Percentiles rank a stretch among this genome's conserved stretches.
Conservation (phyloP, 2,329 filamentous ascomycete genomes). For the Penicillium concentricum region DNA sequence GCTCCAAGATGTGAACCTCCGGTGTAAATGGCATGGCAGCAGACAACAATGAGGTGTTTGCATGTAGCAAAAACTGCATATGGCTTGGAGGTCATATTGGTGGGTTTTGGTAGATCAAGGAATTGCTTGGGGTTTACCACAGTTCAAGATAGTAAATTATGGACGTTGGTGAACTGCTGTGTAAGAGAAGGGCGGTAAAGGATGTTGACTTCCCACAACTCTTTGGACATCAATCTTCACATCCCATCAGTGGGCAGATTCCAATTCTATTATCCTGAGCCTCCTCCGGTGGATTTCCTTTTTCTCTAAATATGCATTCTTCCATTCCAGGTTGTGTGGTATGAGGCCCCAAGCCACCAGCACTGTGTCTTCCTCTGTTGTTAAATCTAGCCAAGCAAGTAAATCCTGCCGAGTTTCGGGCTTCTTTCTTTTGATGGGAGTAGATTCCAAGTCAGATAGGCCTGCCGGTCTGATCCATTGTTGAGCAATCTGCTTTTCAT, state of each 20-base stretch:
- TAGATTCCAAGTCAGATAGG: neutral
- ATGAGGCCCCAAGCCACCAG: slow-evolving; percentile 14
- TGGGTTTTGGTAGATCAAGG: too few species aligned
- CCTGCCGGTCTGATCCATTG: neutral
- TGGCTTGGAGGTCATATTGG: neutral
- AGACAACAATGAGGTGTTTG: slow-evolving; percentile 70
- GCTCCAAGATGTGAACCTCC: slow-evolving; percentile 55
- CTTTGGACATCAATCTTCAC: neutral
- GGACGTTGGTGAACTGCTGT: neutral
- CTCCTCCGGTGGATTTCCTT: slow-evolving; percentile 5
- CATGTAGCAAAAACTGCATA: neutral
- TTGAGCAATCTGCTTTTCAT: neutral
- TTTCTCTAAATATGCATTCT: slow-evolving; percentile 9
- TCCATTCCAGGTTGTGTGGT: slow-evolving; percentile 11
- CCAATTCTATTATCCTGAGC: neutral
- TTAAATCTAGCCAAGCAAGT: slow-evolving; percentile 11
- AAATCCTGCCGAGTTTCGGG: slow-evolving; percentile 10
- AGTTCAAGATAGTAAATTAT: neutral
- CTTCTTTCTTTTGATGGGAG: neutral
- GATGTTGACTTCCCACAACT: neutral
- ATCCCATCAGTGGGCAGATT: neutral
- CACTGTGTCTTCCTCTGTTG: slow-evolving; percentile 9
- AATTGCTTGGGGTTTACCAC: neutral
- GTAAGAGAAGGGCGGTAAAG: neutral
- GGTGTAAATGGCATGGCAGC: slow-evolving; percentile 78